Conservation (phyloP, 2,329 filamentous ascomycete genomes). For the Amylocarpus encephaloides region DNA sequence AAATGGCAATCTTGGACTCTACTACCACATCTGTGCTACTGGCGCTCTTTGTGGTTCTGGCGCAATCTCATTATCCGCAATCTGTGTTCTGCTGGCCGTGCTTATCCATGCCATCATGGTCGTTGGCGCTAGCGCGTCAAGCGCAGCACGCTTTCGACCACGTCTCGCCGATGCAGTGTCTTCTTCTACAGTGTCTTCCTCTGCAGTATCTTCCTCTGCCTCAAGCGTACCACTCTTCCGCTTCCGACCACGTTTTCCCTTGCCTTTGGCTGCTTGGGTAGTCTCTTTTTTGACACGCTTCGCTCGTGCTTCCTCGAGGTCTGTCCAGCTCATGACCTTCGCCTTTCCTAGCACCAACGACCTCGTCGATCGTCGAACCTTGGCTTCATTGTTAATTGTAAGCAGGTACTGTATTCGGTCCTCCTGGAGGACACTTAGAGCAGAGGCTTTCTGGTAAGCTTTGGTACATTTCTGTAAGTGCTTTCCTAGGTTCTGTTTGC, state of each 20-base stretch:
- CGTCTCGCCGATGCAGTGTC: neutral
- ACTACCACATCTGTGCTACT: conserved; percentile 21
- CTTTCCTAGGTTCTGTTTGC: conserved; percentile 20
- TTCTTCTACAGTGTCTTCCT: neutral
- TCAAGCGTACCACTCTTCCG: neutral
- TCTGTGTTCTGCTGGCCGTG: neutral
- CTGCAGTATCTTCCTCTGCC: neutral
- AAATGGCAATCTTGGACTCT: conserved; percentile 11
- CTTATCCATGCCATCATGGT: neutral
- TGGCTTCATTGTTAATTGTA: conserved; percentile 19
- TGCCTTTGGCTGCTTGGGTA: neutral
- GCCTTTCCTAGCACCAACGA: conserved; percentile 14
- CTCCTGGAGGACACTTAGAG: conserved; percentile 7
- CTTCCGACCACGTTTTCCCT: conserved; percentile 3
- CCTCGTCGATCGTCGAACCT: conserved; percentile 16
- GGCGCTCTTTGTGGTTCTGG: neutral
- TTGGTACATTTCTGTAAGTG: conserved; percentile 25
- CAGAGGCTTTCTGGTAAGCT: conserved; percentile 26
- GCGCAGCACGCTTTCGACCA: neutral
- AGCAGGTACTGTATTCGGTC: conserved; percentile 27
- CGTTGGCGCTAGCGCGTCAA: conserved; percentile 1
- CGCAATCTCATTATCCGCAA: too few species aligned
- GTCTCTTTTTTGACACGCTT: conserved; percentile 15
- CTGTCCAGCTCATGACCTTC: conserved; percentile 32
- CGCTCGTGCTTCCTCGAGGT: conserved; percentile 23